Base-by-base conservation (phyloP, 352 stramenopile species). In the Phytophthora cryptogea region DNA sequence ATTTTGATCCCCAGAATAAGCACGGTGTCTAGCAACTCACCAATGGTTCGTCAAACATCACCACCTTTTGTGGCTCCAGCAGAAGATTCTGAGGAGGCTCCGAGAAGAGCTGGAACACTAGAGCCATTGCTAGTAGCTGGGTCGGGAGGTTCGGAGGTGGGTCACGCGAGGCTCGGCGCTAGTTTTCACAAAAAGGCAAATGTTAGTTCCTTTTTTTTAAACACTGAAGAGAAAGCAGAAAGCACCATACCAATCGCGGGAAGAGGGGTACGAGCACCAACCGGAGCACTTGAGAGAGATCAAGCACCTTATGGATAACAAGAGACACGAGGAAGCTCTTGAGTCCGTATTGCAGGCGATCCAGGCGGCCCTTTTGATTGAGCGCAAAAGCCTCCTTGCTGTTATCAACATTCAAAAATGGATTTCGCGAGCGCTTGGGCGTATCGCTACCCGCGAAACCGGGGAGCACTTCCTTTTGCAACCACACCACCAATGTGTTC, bases 1-100 rank as follows among this genome's bases (percentile, higher is more conserved):
- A 30, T 30, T 33, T 17, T 33, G 14, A 39, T 11, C 33, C 16
- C 20, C 20, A 39, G 33, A 39, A 39, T 8, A 14, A 39, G 33
- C 11, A 16, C 33, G 5, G 8, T 16, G 5, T 16, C 33, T 33
- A 41, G 27, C 11, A 58, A 72, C 80, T 74, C 61, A 94, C 86
- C 78, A 94, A 69, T n/a, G 87, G 83, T 43, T 95, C 87, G 39
- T 95, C 87, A 48, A 94, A 92, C 73, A 93, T 87, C 23, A 92
- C 78, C 23, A 89, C 35, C 48, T 90, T 89, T 54, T 92, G 83
- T 20, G 80, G 72, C 9, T 94, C 87, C 30, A 95, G 64, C 39
- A 88, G 59, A 28, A 93, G 59, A 70, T 90, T 88, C 45, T 92
- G 83, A 33, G 87, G 87, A 11, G 84, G 86, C 46, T 95, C 87